phyloP scores from a whole-genome alignment of 2,329 filamentous ascomycete species.

The Thielaviopsis musarum region DNA sequence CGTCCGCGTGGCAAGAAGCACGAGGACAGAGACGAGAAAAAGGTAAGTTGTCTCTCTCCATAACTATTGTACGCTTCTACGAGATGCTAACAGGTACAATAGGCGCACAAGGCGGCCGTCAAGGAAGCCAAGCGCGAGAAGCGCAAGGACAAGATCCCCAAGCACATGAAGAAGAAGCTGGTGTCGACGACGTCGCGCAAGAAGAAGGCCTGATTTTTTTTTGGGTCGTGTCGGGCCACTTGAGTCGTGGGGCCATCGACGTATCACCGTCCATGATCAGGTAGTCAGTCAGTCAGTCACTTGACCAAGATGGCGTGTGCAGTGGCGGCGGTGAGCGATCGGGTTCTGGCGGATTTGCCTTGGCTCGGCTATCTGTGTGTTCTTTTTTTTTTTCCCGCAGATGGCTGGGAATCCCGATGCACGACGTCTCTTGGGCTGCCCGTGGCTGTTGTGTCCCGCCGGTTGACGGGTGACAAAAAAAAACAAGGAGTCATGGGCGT shows the following conservation, averaged over 20 bases:
- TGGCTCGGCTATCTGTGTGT: too few relatives aligned
- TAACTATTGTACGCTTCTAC: neutral
- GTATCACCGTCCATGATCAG: neutral
- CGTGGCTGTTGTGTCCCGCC: too few relatives aligned
- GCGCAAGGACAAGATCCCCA: conserved; percentile 88
- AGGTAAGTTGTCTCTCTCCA: conserved; percentile 26
- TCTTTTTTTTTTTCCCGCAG: too few relatives aligned
- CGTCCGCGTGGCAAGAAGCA: conserved; percentile 66
- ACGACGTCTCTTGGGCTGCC: too few relatives aligned
- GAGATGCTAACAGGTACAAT: neutral
- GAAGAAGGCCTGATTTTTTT: conserved; percentile 30
- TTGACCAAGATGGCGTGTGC: too few relatives aligned
- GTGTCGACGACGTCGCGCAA: conserved; percentile 45
- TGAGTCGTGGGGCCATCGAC: neutral
- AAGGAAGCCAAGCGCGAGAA: conserved; percentile 95
- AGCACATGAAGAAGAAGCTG: conserved; percentile 84
- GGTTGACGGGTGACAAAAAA: neutral
- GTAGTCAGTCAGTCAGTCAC: too few relatives aligned
- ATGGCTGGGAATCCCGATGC: too few relatives aligned
- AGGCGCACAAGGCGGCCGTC: conserved; percentile 67
- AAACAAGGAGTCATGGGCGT: neutral
- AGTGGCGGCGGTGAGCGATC: too few relatives aligned
- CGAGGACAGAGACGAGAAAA: conserved; percentile 82
- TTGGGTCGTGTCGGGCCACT: neutral
- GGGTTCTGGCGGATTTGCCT: too few relatives aligned